A percentile compares a stretch with the other conserved stretches of the same genome.
phyloP scores from a whole-genome alignment of 352 stramenopile species.

The Phytophthora fragariaefolia region DNA sequence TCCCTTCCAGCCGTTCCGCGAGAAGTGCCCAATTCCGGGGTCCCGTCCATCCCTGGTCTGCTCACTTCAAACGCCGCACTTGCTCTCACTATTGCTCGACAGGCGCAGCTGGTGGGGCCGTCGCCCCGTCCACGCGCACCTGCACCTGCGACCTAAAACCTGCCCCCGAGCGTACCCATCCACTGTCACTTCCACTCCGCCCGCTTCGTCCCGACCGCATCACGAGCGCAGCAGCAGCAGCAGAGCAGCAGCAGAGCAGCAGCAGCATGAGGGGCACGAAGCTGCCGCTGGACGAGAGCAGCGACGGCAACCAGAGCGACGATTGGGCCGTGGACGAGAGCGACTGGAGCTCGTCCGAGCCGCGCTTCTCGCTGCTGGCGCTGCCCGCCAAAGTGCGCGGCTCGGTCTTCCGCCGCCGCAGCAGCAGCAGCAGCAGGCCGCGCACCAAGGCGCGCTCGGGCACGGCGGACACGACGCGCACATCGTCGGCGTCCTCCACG shows the following conservation, averaged over 20 bases:
- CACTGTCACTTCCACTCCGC: constrained; percentile 5
- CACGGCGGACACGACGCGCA: constrained; percentile 35
- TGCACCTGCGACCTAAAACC: constrained; percentile 29
- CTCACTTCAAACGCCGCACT: neutral
- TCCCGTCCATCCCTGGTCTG: neutral
- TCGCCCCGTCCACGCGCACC: neutral
- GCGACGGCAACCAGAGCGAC: constrained; percentile 45
- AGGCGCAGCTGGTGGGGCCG: no score
- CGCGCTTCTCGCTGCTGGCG: constrained; percentile 55
- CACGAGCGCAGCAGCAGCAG: no score
- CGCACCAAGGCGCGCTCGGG: constrained; percentile 25
- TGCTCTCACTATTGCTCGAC: constrained; percentile 6
- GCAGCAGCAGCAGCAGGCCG: constrained; percentile 35
- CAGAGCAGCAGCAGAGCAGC: no score
- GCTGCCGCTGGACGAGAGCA: constrained; percentile 31
- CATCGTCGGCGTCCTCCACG: constrained; percentile 43
- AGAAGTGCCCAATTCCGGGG: neutral
- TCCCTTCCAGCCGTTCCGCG: neutral
- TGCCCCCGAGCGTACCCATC: constrained; percentile 20
- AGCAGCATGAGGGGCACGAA: constrained; percentile 31
- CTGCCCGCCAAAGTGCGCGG: constrained; percentile 50
- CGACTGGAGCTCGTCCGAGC: constrained; percentile 58
- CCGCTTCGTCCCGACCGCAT: constrained; percentile 21
- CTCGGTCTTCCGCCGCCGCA: constrained; percentile 44
- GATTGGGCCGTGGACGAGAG: constrained; percentile 54